Base-by-base conservation (phyloP, 768 basidiomycete species). In the Agaricus subrufescens region DNA sequence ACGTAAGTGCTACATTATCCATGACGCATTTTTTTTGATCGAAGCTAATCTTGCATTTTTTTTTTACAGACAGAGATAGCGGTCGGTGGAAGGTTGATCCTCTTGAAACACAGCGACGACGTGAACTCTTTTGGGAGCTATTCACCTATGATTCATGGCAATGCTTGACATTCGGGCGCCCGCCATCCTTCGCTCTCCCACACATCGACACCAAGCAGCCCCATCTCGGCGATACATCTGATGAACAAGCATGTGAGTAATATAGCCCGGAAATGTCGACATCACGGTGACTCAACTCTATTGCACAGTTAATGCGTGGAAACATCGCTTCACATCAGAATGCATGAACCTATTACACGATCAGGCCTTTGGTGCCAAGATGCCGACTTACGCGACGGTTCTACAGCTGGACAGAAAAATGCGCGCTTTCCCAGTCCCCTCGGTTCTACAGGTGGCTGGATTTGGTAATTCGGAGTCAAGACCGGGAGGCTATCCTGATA, bases 141-240 rank as follows among this genome's bases (percentile, higher is more conserved):
- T 81, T 78, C 67, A 80, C 75, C 8, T 75, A 79, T 52, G 72
- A 80, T 63, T 81, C 77, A 15, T 77, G 76, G 73, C 77, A 86
- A 75, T 86, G 83, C 60, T 73, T 82, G 64, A 87, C 86, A 2
- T 86, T 85, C 64, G 84, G 85, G 15, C 79, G 86, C 23, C 86
- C 86, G 4, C 83, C 86, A 29, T 85, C 85, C 2, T 85, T 87
- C 60, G 77, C 82, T n/a, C 64, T 81, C 39, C 75, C 84, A 0
- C 86, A 87, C 67, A 74, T 87, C 44, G 86, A 88, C 55, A 83
- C 81, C 67, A 84, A 82, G 61, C 69, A 85, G 70, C 86, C 86
- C 0, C 76, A 75, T 61, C 26, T 68, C 1, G 75, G 72, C 29
- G 80, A 84, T 55, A 57, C 68, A 9, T 67, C 75, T 12, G 81